Evolutionary conservation across 805 yeast species (phyloP), one percentile per base, ranked within the genome.

Genomic region (Candida chilensis): DNA sequence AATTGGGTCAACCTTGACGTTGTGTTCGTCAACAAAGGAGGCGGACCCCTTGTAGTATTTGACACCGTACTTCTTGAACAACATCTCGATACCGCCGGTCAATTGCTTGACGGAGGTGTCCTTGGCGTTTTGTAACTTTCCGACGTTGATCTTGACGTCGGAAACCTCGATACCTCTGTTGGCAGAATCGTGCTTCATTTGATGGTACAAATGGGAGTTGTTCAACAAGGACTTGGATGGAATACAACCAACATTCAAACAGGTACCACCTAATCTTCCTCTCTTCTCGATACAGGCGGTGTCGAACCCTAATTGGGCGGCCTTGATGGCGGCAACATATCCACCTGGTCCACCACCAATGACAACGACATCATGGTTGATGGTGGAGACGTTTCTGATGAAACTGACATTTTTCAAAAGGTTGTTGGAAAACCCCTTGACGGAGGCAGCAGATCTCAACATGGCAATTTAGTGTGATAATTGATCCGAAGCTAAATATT

Each of bases 301-400:
- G 60, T 88, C 79, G 47, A 69, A 72, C 25, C 96, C 96, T 37
- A 88, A 70, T 68, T 92, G 99, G 30, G 98, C 98, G 37, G 96
- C 96, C 61, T 86, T 90, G 59, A 92, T 92, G 50, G 99, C 98
- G 33, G 96, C 97, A 47, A 92, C 92, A 58, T 92, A 92, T 39
- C 99, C 99, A 60, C 97, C 99, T 44, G 99, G 99, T 36, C 99
- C 99, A 48, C 96, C 97, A 45, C 99, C 99, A 51, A 92, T 82
- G 46, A 92, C 85, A 32, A 90, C 94, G 32, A 92, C 74, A 50
- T 92, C 97, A 54, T 85, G 92, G 51, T 79, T 78, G 47, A 64
- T 60, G 41, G 62, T 58, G 37, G 67, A 32, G 24, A 28, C 33
- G 24, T 50, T 49, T 11, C 36, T 35, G 29, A 27, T 20, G 10